Conservation (phyloP, 129 eudicot species). For the Daucus carota region DH1_v3.0 NC_030381.2:17954501-17955000, state of each 20-base stretch:
- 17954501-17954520: conserved; percentile 8
- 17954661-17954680: neutral
- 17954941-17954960: neutral
- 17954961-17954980: neutral
- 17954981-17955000: neutral
- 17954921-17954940: neutral
- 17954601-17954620: neutral
- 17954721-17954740: neutral
- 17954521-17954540: conserved; percentile 12
- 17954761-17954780: neutral
- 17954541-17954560: conserved; percentile 15
- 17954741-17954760: neutral
- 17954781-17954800: neutral
- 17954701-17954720: neutral
- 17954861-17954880: neutral
- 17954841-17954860: neutral
- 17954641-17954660: neutral
- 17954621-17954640: neutral
- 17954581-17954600: conserved; percentile 1
- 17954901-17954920: neutral
- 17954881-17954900: neutral
- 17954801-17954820: neutral
- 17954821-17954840: neutral
- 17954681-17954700: neutral
- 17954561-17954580: conserved; percentile 13